Evolutionary conservation across 202 grass and related monocot species (phyloP).

Genomic region (Zizania palustris): DNA sequence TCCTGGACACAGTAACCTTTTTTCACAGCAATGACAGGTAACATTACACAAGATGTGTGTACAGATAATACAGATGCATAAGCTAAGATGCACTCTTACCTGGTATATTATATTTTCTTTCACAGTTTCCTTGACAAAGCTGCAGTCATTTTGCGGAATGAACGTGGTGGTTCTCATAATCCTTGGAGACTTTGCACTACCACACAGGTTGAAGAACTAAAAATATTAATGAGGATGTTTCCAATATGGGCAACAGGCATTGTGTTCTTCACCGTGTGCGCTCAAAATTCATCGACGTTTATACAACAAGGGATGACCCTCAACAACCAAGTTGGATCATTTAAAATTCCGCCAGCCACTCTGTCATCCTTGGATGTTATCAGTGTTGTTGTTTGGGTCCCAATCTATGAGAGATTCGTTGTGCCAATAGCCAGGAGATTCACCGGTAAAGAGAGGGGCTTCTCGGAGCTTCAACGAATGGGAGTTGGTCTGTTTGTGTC

Average conservation of each 20-base stretch:
- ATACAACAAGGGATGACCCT: constrained; percentile 66
- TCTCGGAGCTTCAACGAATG: constrained; percentile 66
- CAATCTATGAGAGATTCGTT: constrained; percentile 59
- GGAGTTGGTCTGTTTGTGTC: constrained; percentile 65
- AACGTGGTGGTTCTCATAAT: constrained; percentile 26
- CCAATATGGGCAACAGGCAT: constrained; percentile 70
- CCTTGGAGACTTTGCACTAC: constrained; percentile 64
- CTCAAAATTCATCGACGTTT: constrained; percentile 70
- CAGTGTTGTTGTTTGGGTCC: constrained; percentile 61
- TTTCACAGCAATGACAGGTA: constrained; percentile 42
- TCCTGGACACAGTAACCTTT: constrained; percentile 33
- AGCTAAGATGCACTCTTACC: constrained; percentile 18
- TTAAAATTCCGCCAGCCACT: constrained; percentile 58
- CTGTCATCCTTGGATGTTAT: constrained; percentile 65
- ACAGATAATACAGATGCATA: constrained; percentile 1
- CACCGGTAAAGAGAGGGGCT: constrained; percentile 69
- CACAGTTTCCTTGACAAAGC: constrained; percentile 64
- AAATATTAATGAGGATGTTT: constrained; percentile 65
- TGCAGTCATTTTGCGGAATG: constrained; percentile 38
- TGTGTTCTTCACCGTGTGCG: constrained; percentile 61
- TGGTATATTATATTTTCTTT: constrained; percentile 27
- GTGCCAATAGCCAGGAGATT: constrained; percentile 58
- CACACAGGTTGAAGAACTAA: constrained; percentile 66
- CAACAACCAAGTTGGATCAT: constrained; percentile 45
- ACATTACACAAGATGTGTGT: constrained; percentile 25